phyloP scores from a whole-genome alignment of 1,284 basidiomycete species.

The Thelephora terrestris region DNA sequence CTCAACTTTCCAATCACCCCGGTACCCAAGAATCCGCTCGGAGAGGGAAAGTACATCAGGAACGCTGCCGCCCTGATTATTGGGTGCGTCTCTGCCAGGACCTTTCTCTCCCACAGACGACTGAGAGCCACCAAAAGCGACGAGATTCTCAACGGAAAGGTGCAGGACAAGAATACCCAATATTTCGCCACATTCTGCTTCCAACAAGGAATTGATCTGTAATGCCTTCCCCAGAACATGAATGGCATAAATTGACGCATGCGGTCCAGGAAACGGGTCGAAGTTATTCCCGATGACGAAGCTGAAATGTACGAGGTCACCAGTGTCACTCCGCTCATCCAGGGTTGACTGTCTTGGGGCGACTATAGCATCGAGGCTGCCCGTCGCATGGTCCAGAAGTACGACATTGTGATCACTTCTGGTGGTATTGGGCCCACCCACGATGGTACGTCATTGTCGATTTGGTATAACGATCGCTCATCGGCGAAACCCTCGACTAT shows the following conservation, averaged over 20 bases:
- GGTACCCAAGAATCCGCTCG: constrained; percentile 51
- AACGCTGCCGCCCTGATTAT: constrained; percentile 69
- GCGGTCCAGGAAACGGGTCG: constrained; percentile 63
- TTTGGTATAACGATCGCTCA: background rate
- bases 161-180: constrained; percentile 79
- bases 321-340: background rate
- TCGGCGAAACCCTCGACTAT: background rate
- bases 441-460: constrained; percentile 43
- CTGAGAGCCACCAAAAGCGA: constrained; percentile 39
- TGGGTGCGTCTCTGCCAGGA: constrained; percentile 37
- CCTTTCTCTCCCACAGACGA: background rate
- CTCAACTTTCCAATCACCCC: constrained; percentile 42
- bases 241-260: background rate
- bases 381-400: constrained; percentile 67
- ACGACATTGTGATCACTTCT: constrained; percentile 83
- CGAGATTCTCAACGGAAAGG: constrained; percentile 82
- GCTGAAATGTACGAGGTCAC: constrained; percentile 67
- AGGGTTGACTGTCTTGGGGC: background rate
- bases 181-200: constrained; percentile 84
- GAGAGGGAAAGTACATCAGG: constrained; percentile 58
- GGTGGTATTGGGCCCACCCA: constrained; percentile 86
- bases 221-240: constrained; percentile 21
- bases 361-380: constrained; percentile 72
- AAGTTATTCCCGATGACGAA: constrained; percentile 88
- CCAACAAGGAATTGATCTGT: constrained; percentile 80